These are phyloP conservation scores for Eucalyptus grandis DNA, from an alignment of 345 rosid genomes.

Conservation along the genomic window DNA sequence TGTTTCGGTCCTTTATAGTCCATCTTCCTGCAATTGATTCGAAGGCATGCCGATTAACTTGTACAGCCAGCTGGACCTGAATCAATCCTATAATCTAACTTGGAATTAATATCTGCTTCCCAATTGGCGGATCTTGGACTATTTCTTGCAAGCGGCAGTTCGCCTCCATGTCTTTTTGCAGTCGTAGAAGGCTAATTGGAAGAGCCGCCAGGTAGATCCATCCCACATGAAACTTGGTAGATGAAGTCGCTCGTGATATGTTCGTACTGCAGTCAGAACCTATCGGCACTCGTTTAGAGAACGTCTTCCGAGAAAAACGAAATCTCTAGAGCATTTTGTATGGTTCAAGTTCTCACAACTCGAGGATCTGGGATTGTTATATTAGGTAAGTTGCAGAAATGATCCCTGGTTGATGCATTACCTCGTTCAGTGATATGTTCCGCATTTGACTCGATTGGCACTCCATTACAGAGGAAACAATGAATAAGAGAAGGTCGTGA, in stretches of 20 bases:
- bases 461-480: background rate
- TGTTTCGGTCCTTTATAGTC: background rate
- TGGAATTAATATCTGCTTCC: background rate
- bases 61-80: background rate
- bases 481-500: background rate
- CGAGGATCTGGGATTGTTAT: background rate
- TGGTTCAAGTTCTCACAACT: background rate
- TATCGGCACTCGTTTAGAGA: background rate
- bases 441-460: background rate
- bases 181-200: background rate
- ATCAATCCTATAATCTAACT: background rate
- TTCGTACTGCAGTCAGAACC: background rate
- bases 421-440: background rate
- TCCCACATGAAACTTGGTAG: background rate
- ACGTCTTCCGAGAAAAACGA: background rate
- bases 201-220: background rate
- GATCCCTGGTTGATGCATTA: background rate
- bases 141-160: background rate
- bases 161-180: background rate
- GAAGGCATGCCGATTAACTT: background rate
- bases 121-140: background rate
- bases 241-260: background rate
- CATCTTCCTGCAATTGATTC: background rate
- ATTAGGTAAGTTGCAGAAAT: background rate
- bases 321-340: background rate